A percentile compares a stretch with the other conserved stretches of the same genome.
phyloP scores from a whole-genome alignment of 2,329 filamentous ascomycete genomes.

The Thelonectria blattea region DNA sequence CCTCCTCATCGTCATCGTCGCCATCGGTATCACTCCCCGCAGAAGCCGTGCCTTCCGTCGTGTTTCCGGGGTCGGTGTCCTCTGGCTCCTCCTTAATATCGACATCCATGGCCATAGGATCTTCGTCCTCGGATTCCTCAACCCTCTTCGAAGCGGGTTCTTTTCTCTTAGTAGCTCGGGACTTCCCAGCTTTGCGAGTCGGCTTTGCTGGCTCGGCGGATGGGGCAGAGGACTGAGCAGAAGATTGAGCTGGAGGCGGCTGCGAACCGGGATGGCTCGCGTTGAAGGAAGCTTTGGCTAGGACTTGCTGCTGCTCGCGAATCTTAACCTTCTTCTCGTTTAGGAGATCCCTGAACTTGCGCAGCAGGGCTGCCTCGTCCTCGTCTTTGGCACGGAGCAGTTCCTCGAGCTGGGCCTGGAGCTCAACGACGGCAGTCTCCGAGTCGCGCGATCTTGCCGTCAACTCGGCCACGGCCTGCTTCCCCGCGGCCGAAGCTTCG shows the following conservation, averaged over 20 bases:
- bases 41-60: conserved; percentile 49
- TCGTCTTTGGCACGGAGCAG: conserved; percentile 69
- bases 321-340: conserved; percentile 86
- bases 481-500: conserved; percentile 52
- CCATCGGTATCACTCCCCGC: conserved; percentile 52
- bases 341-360: conserved; percentile 72
- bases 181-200: conserved; percentile 41
- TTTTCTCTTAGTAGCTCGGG: conserved; percentile 59
- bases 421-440: conserved; percentile 61
- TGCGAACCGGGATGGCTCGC: conserved; percentile 39
- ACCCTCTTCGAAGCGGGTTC: conserved; percentile 45
- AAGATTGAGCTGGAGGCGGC: conserved; percentile 28
- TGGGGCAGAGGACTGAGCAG: conserved; percentile 7
- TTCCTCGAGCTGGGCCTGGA: conserved; percentile 69
- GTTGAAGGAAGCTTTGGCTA: conserved; percentile 55
- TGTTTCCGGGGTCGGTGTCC: conserved; percentile 49
- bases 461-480: conserved; percentile 50
- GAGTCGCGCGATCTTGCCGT: conserved; percentile 53
- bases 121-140: conserved; percentile 50
- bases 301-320: conserved; percentile 70
- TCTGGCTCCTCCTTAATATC: conserved; percentile 48
- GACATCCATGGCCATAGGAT: conserved; percentile 57
- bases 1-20: conserved; percentile 42
- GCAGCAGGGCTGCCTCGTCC: conserved; percentile 69
- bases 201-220: conserved; percentile 32